Percentiles rank a stretch among this genome's conserved stretches.
Evolutionary conservation across 129 eudicot genomes (phyloP).

Genomic region (Lactuca saligna): DNA sequence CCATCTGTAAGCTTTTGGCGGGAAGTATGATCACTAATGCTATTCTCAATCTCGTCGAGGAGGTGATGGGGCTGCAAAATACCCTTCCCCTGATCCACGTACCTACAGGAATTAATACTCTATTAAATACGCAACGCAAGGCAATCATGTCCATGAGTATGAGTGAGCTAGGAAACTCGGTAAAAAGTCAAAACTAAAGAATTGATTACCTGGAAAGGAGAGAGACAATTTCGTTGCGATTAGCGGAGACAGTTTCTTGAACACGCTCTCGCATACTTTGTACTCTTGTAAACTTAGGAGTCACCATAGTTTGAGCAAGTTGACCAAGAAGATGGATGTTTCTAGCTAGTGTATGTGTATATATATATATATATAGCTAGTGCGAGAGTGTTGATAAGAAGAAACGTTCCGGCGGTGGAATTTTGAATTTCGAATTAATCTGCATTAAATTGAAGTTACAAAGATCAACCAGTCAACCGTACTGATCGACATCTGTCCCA

Average conservation of each 20-base stretch:
- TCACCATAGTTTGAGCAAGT: slow-evolving; percentile 44
- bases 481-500: neutral
- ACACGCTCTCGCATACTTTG: slow-evolving; percentile 90
- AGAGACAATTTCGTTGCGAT: slow-evolving; percentile 79
- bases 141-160: too few relatives aligned
- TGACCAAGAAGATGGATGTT: neutral
- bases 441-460: neutral
- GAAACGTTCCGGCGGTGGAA: neutral
- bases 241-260: slow-evolving; percentile 69
- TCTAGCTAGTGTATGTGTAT: neutral
- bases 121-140: too few relatives aligned
- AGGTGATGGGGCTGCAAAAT: slow-evolving; percentile 82
- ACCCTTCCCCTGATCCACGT: slow-evolving; percentile 95
- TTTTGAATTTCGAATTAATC: neutral
- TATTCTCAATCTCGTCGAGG: slow-evolving; percentile 77
- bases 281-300: slow-evolving; percentile 39
- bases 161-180: neutral
- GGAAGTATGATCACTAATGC: slow-evolving; percentile 33
- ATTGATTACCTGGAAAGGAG: slow-evolving; percentile 75
- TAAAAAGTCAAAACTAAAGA: neutral
- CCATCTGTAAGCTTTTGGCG: slow-evolving; percentile 57
- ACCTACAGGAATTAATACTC: slow-evolving; percentile 35
- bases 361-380: neutral
- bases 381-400: neutral
- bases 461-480: neutral